Evolutionary conservation across 495 filamentous ascomycete species (phyloP).

Genomic region (Tuber umbilicatum): DNA sequence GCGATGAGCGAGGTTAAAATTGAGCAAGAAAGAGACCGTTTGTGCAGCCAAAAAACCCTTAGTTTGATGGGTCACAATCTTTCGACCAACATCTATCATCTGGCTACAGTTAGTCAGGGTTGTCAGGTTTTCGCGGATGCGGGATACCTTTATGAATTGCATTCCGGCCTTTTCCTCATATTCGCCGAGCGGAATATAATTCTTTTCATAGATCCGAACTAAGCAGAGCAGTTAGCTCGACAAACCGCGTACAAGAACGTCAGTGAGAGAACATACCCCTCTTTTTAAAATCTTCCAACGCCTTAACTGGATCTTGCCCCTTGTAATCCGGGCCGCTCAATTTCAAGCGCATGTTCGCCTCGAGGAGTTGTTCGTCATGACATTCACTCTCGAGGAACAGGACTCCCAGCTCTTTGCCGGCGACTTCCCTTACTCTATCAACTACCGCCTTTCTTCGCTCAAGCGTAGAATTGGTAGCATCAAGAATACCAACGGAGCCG

Average conservation of each 20-base stretch:
- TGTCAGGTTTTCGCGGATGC: background rate
- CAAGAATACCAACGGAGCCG: conserved; percentile 93
- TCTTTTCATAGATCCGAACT: conserved; percentile 86
- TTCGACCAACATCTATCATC: conserved; percentile 97
- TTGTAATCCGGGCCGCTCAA: conserved; percentile 96
- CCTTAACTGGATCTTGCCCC: conserved; percentile 75
- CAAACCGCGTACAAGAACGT: background rate
- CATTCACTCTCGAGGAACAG: conserved; percentile 93
- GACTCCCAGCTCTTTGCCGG: conserved; percentile 79
- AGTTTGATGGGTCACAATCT: conserved; percentile 82
- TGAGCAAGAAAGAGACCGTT: conserved; percentile 85
- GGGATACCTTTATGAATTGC: conserved; percentile 71
- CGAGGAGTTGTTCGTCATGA: conserved; percentile 72
- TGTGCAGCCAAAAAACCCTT: conserved; percentile 85
- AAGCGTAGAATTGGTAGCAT: conserved; percentile 93
- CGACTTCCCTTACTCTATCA: conserved; percentile 70
- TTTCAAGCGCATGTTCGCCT: conserved; percentile 96
- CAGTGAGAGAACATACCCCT: conserved; percentile 45
- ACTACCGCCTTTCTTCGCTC: conserved; percentile 76
- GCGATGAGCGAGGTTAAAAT: conserved; percentile 89
- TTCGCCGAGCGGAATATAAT: conserved; percentile 82
- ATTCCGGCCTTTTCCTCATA: conserved; percentile 83
- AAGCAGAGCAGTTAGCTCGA: conserved; percentile 4
- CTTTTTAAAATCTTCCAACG: conserved; percentile 85
- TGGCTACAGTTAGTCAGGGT: conserved; percentile 36